These are phyloP conservation scores for Triticum timopheevii DNA, from an alignment of 176 grass and related monocot species.

Conservation along the genomic window DNA sequence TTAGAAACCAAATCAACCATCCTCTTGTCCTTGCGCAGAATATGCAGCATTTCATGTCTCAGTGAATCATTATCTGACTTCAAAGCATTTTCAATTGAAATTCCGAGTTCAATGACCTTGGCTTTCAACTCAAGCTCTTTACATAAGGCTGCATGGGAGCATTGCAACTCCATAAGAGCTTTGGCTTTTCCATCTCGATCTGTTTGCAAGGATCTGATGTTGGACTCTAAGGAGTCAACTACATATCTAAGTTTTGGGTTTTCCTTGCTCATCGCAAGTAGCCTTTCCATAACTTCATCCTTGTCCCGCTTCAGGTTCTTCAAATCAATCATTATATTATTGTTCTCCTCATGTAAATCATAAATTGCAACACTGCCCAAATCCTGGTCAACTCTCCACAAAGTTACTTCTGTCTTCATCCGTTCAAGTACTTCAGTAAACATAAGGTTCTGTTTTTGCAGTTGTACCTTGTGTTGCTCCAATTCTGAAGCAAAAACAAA, in stretches of 20 bases:
- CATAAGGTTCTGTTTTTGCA: slow-evolving; percentile 41
- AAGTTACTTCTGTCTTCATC: slow-evolving; percentile 48
- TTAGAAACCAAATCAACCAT: slow-evolving; percentile 30
- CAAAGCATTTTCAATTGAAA: slow-evolving; percentile 47
- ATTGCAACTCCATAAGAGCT: slow-evolving; percentile 37
- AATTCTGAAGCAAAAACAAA: slow-evolving; percentile 53
- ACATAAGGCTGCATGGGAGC: slow-evolving; percentile 38
- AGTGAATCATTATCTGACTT: slow-evolving; percentile 48
- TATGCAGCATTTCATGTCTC: slow-evolving; percentile 49
- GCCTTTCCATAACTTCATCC: slow-evolving; percentile 30
- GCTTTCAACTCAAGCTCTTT: slow-evolving; percentile 50
- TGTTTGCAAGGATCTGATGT: slow-evolving; percentile 36
- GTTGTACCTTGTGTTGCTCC: slow-evolving; percentile 32
- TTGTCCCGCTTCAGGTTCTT: slow-evolving; percentile 34
- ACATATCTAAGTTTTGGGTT: slow-evolving; percentile 36
- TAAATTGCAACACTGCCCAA: slow-evolving; percentile 35
- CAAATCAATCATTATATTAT: slow-evolving; percentile 23
- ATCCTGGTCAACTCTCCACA: slow-evolving; percentile 59
- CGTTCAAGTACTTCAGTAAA: slow-evolving; percentile 50
- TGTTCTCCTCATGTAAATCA: slow-evolving; percentile 54
- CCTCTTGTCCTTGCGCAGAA: slow-evolving; percentile 40
- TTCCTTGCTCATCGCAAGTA: slow-evolving; percentile 36
- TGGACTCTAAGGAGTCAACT: slow-evolving; percentile 48
- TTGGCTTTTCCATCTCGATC: slow-evolving; percentile 49
- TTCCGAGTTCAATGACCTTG: slow-evolving; percentile 23